Evolutionary conservation across 306 rosid genomes (phyloP), one percentile per base, ranked within the genome.

Genomic region (Cicer chorassanicum): DNA sequence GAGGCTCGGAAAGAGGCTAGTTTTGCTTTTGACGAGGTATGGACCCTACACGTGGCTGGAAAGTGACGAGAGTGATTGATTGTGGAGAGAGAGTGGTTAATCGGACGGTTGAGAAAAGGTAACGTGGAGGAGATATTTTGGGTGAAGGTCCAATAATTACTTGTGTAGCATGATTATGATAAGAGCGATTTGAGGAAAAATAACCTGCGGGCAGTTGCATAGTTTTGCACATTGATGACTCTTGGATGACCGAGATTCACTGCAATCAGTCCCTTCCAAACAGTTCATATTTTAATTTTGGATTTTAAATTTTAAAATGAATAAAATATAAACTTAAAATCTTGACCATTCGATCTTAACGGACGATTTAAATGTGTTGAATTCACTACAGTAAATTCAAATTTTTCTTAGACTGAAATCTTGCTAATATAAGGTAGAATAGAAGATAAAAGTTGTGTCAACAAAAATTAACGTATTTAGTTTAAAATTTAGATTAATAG

Each of bases 51-150:
- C 82, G 78, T 65, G 83, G 61, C 19, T 41, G 8, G 36, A 59
- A 45, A 12, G 42, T 8, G 70, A 29, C 2, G 16, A 16, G 34
- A 5, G 49, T 19, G 66, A 67, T 78, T 65, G 24, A 78, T 41
- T 48, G 78, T 60, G 2, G 29, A 34, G 48, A 55, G 16, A 46
- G 78, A 70, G 16, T 45, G 4, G 0, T 0, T 13, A 70, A 81
- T 77, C 82, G 15, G 55, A 83, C 79, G 79, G 77, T 57, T 2
- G 0, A 4, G 8, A 63, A 71, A 13, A 13, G 38, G 16, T 34
- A 5, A 42, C 1, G 14, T 75, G 72, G 5, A 7, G 13, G 0
- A 79, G 83, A 83, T 83, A 79, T 83, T 79, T 69, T 40, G 1
- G 39, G 55, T 3, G 49, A 34, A 9, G 53, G 50, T 59, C 72